Evolutionary conservation across 2,329 filamentous ascomycete genomes (phyloP).

Genomic region (Plectosphaerella cucumerina): DNA sequence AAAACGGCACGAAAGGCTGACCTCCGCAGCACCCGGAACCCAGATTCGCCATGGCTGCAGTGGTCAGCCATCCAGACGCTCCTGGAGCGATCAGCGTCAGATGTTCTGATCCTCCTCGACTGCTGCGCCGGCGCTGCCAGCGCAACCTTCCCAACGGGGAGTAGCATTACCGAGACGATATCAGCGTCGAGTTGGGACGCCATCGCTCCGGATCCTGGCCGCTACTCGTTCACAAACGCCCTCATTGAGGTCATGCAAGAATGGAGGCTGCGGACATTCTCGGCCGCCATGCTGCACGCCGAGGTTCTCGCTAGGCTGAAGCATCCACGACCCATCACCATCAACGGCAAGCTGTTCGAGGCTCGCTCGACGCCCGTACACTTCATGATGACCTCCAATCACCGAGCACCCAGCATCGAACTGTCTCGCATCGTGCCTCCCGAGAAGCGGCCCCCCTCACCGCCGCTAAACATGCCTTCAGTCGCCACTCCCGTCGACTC

Average conservation of each 20-base stretch:
- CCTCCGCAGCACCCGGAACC: conserved; percentile 37
- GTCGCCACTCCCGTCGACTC: background rate
- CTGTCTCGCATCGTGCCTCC: conserved; percentile 35
- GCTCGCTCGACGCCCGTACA: conserved; percentile 56
- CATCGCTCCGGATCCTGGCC: conserved; percentile 54
- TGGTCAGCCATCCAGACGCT: conserved; percentile 60
- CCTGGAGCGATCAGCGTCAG: conserved; percentile 51
- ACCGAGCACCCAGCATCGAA: conserved; percentile 55
- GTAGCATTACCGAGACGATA: conserved; percentile 58
- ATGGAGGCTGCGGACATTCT: conserved; percentile 51
- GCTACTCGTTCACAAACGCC: conserved; percentile 56
- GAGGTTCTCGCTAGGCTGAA: conserved; percentile 57
- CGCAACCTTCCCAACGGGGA: conserved; percentile 53
- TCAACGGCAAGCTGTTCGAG: conserved; percentile 55
- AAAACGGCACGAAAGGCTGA: background rate
- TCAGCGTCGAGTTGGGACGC: conserved; percentile 60
- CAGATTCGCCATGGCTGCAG: conserved; percentile 52
- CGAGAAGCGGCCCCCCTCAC: conserved; percentile 30
- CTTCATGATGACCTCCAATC: conserved; percentile 60
- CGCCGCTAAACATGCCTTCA: conserved; percentile 20
- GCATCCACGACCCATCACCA: conserved; percentile 52
- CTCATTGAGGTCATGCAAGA: conserved; percentile 56
- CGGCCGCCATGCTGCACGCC: conserved; percentile 57
- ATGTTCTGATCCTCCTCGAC: conserved; percentile 54
- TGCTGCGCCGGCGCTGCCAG: conserved; percentile 58